Conservation (phyloP, 1,284 basidiomycete genomes). For the Ustilago lituana region DNA sequence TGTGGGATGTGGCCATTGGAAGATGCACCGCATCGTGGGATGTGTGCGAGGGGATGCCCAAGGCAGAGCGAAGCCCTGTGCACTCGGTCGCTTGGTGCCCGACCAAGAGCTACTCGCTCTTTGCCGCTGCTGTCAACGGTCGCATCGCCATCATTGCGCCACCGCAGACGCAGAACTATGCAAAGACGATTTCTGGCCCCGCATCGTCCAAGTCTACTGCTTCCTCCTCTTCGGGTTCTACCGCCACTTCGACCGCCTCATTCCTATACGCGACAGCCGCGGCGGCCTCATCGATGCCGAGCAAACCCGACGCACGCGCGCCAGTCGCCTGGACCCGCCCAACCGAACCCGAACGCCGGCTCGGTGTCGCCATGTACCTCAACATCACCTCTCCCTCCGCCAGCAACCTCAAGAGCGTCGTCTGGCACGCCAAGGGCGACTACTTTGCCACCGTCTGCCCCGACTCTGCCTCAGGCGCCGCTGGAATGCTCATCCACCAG, state of each 20-base stretch:
- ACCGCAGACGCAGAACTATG: conserved; percentile 68
- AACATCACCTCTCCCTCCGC: conserved; percentile 68
- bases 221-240: conserved; percentile 57
- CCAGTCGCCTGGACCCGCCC: conserved; percentile 72
- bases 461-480: conserved; percentile 73
- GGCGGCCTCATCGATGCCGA: conserved; percentile 40
- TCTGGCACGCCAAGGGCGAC: conserved; percentile 95
- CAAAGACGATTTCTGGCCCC: conserved; percentile 67
- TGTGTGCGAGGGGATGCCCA: conserved; percentile 69
- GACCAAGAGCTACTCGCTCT: conserved; percentile 81
- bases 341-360: conserved; percentile 69
- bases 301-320: conserved; percentile 39
- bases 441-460: conserved; percentile 85
- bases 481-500: conserved; percentile 92
- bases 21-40: conserved; percentile 89
- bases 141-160: conserved; percentile 84
- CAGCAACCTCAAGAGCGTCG: conserved; percentile 82
- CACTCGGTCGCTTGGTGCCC: conserved; percentile 94
- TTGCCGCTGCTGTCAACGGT: conserved; percentile 75
- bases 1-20: conserved; percentile 95
- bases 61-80: conserved; percentile 70
- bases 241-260: conserved; percentile 45
- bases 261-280: conserved; percentile 57
- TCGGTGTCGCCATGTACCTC: conserved; percentile 69
- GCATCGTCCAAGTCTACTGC: conserved; percentile 66